Evolutionary conservation across 2,329 filamentous ascomycete genomes (phyloP).

Genomic region (Penicillium italicum): DNA sequence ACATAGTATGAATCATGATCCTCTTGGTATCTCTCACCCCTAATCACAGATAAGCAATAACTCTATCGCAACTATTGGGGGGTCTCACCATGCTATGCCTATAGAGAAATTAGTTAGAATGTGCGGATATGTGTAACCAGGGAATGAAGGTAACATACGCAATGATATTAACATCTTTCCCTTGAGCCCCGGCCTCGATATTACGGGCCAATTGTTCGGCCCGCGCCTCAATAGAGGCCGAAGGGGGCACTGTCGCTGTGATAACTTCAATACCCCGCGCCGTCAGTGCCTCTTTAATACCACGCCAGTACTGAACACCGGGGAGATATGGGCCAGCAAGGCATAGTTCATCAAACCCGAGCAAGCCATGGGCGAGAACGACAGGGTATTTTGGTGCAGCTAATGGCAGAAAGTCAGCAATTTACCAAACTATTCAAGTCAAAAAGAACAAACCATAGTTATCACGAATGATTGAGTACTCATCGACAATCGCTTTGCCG

Average conservation of each 20-base stretch:
- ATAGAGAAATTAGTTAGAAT: background rate
- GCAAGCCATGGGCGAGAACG: conserved; percentile 61
- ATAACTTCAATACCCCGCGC: conserved; percentile 59
- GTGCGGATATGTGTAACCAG: background rate
- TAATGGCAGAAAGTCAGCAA: conserved; percentile 9
- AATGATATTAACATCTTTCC: conserved; percentile 62
- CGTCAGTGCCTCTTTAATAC: conserved; percentile 57
- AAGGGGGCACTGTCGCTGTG: conserved; percentile 57
- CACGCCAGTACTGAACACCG: conserved; percentile 62
- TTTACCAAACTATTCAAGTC: background rate
- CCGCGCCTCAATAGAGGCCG: conserved; percentile 56
- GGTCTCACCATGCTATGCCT: conserved; percentile 49
- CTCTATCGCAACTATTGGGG: background rate
- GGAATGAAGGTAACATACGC: conserved; percentile 46
- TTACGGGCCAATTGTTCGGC: conserved; percentile 52
- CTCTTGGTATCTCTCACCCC: conserved; percentile 30
- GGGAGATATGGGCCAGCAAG: conserved; percentile 53
- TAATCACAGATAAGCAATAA: conserved; percentile 18
- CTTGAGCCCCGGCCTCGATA: conserved; percentile 52
- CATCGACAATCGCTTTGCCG: conserved; percentile 55
- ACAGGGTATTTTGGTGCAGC: conserved; percentile 54
- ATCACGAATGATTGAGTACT: conserved; percentile 58
- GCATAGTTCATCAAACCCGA: conserved; percentile 62
- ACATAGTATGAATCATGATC: conserved; percentile 4
- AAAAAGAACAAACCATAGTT: conserved; percentile 49